These are phyloP conservation scores for Blastobotrys serpentis DNA, from an alignment of 1,139 yeast genomes.

Conservation along the genomic window DNA sequence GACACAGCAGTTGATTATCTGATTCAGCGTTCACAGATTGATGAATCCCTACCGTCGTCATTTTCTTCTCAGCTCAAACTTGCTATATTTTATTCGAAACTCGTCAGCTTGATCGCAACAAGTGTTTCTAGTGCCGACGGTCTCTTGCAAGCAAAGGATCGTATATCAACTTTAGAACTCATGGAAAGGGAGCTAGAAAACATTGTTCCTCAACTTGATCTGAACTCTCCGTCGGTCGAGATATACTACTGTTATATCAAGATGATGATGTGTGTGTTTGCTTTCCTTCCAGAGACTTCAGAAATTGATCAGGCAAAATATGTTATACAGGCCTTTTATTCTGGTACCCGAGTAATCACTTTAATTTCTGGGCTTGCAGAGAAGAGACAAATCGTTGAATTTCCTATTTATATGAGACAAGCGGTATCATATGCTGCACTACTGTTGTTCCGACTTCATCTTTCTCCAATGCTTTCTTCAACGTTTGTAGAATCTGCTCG, in stretches of 20 bases:
- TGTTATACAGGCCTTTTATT: constrained; percentile 75
- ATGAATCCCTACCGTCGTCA: constrained; percentile 60
- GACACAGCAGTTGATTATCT: constrained; percentile 81
- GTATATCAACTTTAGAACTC: constrained; percentile 75
- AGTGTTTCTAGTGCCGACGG: constrained; percentile 91
- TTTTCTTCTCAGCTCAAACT: constrained; percentile 72
- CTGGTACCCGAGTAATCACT: constrained; percentile 82
- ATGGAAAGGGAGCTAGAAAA: constrained; percentile 77
- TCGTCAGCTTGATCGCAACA: constrained; percentile 84
- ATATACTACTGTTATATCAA: constrained; percentile 76
- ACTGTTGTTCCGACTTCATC: constrained; percentile 74
- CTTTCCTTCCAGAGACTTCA: constrained; percentile 89
- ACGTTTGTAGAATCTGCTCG: constrained; percentile 85
- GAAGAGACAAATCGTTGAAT: constrained; percentile 66
- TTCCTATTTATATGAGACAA: constrained; percentile 85
- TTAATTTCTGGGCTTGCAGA: constrained; percentile 71
- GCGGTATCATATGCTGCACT: constrained; percentile 80
- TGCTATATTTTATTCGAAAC: constrained; percentile 79
- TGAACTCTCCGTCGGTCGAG: constrained; percentile 69
- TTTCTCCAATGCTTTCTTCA: constrained; percentile 72
- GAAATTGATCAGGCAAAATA: constrained; percentile 83
- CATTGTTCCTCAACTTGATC: constrained; percentile 58
- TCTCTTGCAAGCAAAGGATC: constrained; percentile 74
- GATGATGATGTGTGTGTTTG: constrained; percentile 82
- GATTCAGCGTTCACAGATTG: constrained; percentile 74